Conservation (phyloP, 768 basidiomycete species). For the Boletus rex-veris region DNA sequence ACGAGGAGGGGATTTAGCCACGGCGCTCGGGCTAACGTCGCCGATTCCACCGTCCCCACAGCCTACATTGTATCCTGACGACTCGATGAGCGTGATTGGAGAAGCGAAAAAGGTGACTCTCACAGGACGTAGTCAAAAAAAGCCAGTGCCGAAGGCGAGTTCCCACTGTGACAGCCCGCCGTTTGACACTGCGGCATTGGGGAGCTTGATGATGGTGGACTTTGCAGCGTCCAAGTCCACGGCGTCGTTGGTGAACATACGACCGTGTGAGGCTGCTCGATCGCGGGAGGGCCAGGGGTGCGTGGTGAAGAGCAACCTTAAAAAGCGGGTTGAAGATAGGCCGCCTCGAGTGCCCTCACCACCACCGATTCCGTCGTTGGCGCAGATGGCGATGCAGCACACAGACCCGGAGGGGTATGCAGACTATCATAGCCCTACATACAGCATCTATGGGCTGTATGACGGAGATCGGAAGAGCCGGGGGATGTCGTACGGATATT, state of each 20-base stretch:
- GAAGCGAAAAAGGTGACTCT: conserved; percentile 29
- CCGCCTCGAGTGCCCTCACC: conserved; percentile 81
- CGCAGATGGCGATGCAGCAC: conserved; percentile 71
- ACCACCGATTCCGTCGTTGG: conserved; percentile 64
- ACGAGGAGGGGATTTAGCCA: conserved; percentile 40
- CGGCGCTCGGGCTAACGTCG: conserved; percentile 36
- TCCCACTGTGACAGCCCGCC: conserved; percentile 21
- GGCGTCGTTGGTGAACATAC: conserved; percentile 32
- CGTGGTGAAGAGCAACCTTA: conserved; percentile 20
- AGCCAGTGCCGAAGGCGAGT: conserved; percentile 28
- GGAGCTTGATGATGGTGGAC: conserved; percentile 61
- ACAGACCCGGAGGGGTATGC: conserved; percentile 57
- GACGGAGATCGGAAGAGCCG: conserved; percentile 57
- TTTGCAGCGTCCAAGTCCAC: conserved; percentile 42
- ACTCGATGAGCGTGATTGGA: conserved; percentile 61
- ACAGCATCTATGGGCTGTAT: conserved; percentile 78
- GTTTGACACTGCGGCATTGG: conserved; percentile 46
- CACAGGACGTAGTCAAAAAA: conserved; percentile 31
- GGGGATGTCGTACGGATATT: conserved; percentile 23
- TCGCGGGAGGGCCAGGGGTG: conserved; percentile 25
- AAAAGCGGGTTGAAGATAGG: conserved; percentile 47
- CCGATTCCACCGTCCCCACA: conserved; percentile 50
- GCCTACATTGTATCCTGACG: conserved; percentile 67
- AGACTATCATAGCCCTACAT: conserved; percentile 75
- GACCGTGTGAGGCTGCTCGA: conserved; percentile 21